Percentiles rank a stretch among this genome's conserved stretches.
These are phyloP conservation scores for Citrus maxima DNA, from an alignment of 345 rosid genomes.

Conservation along the genomic window DNA sequence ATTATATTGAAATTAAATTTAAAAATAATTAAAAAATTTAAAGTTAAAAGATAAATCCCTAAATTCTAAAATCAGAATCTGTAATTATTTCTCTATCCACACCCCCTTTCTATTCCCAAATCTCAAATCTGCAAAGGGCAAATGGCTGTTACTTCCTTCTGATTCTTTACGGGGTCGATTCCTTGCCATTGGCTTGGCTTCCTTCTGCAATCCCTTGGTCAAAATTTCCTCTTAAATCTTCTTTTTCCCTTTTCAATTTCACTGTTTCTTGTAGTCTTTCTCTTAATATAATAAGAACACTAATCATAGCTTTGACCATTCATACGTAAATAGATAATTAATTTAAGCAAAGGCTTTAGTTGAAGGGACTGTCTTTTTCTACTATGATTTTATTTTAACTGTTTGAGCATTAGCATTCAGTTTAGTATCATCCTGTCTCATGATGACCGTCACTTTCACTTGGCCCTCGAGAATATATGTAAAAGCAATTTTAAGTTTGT, in stretches of 20 bases:
- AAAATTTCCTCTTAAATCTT: background rate
- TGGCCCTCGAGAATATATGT: background rate
- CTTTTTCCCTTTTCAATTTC: background rate
- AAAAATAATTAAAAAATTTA: too few relatives aligned
- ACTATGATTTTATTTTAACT: background rate
- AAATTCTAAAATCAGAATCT: too few relatives aligned
- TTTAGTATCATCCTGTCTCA: background rate
- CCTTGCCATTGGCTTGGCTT: conserved; percentile 61
- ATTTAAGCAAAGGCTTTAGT: background rate
- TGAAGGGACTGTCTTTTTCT: background rate
- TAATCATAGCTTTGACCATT: background rate
- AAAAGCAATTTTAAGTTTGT: background rate
- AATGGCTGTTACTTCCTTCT: conserved; percentile 30
- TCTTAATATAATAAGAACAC: background rate
- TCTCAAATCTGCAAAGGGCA: too few relatives aligned
- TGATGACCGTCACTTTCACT: background rate
- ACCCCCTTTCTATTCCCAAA: too few relatives aligned
- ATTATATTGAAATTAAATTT: too few relatives aligned
- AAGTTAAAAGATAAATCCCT: too few relatives aligned
- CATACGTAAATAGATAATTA: background rate
- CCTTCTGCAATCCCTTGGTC: conserved; percentile 60
- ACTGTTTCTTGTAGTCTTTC: background rate
- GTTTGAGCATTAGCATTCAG: background rate
- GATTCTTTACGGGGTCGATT: conserved; percentile 76
- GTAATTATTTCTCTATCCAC: too few relatives aligned